Percentiles rank a stretch among this genome's conserved stretches.
phyloP scores from a whole-genome alignment of 164 flowering plant genomes.

The Litsea cubeba region DNA sequence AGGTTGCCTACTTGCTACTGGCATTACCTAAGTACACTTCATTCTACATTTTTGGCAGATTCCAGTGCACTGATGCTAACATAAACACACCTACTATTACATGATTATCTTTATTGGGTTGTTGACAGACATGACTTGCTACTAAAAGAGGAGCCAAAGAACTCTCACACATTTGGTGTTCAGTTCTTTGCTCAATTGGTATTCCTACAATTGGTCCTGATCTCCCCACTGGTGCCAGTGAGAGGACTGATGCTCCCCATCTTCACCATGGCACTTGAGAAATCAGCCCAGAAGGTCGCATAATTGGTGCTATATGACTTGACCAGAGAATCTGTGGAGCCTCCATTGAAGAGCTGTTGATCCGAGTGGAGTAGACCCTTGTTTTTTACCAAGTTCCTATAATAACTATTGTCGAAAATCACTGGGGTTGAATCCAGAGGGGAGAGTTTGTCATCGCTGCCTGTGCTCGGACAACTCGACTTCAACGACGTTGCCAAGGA shows the following conservation, averaged over 20 bases:
- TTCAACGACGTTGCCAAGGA: constrained; percentile 4
- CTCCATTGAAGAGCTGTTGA: constrained; percentile 15
- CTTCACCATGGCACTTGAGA: constrained; percentile 11
- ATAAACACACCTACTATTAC: neutral
- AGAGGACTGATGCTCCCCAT: constrained; percentile 13
- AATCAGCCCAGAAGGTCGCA: constrained; percentile 7
- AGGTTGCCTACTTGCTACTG: neutral
- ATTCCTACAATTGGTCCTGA: constrained; percentile 10
- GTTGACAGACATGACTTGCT: neutral
- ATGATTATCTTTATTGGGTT: neutral
- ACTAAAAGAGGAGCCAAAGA: neutral
- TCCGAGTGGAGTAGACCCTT: constrained; percentile 16
- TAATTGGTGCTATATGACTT: neutral
- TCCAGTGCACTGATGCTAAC: neutral
- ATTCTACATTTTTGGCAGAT: neutral
- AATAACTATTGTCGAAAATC: constrained; percentile 4
- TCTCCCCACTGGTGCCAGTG: constrained; percentile 10
- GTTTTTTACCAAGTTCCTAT: constrained; percentile 9
- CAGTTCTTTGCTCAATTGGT: neutral
- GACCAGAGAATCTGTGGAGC: constrained; percentile 14
- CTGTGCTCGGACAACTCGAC: constrained; percentile 12
- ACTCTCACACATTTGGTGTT: neutral
- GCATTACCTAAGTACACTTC: neutral
- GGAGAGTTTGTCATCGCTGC: constrained; percentile 11
- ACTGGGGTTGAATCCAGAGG: constrained; percentile 10